These are phyloP conservation scores for Rhododendron kiyosumense DNA, from an alignment of 148 eudicot genomes.

Conservation along the genomic window DNA sequence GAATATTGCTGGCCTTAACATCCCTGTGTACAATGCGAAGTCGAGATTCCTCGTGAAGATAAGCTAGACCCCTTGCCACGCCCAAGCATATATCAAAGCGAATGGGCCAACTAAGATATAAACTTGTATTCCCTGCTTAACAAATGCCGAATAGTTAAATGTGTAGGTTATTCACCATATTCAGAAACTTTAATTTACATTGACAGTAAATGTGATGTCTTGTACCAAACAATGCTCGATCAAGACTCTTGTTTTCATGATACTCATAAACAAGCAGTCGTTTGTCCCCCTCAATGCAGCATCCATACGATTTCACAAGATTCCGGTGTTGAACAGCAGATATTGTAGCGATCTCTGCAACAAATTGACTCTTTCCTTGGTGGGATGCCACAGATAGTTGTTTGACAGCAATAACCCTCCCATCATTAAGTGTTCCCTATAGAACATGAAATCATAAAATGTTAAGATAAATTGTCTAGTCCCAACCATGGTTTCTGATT, in stretches of 20 bases:
- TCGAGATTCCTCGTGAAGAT: constrained; percentile 84
- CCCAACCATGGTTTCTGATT: background rate
- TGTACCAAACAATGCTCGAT: constrained; percentile 78
- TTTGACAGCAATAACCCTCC: constrained; percentile 78
- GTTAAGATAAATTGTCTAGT: background rate
- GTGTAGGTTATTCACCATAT: too few species aligned
- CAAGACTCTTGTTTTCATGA: constrained; percentile 84
- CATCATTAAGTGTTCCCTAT: constrained; percentile 75
- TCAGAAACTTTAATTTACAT: background rate
- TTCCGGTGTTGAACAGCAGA: constrained; percentile 90
- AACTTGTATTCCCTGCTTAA: constrained; percentile 35
- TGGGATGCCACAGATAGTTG: constrained; percentile 70
- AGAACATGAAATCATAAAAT: background rate
- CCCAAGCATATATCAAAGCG: constrained; percentile 3
- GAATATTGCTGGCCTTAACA: constrained; percentile 87
- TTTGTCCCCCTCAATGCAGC: constrained; percentile 81
- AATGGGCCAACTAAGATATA: constrained; percentile 50
- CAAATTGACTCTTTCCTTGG: constrained; percentile 81
- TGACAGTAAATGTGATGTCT: background rate
- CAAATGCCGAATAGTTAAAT: background rate
- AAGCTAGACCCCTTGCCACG: constrained; percentile 76
- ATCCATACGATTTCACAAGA: constrained; percentile 78
- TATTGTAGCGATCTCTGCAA: constrained; percentile 86
- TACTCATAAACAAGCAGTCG: constrained; percentile 83
- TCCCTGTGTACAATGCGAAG: constrained; percentile 84